phyloP scores from a whole-genome alignment of 2,329 filamentous ascomycete species.

The Helotiales sp. region DNA sequence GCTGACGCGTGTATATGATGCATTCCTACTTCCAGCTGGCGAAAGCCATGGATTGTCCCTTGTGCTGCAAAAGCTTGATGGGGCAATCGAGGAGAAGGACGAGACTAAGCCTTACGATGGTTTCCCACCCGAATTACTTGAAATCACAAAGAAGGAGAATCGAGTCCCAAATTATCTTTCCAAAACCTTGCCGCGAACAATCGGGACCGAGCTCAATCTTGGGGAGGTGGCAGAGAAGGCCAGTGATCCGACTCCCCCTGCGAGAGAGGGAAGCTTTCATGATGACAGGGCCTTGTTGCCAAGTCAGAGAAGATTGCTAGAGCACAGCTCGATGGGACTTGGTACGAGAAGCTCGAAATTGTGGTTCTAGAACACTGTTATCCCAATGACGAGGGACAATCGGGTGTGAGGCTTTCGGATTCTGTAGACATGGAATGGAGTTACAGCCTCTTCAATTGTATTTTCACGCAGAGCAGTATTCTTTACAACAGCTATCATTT shows the following conservation, averaged over 20 bases:
- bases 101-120: constrained; percentile 24
- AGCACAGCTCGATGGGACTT: neutral
- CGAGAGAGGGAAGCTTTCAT: constrained; percentile 32
- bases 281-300: constrained; percentile 39
- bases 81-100: constrained; percentile 3
- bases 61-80: neutral
- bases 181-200: constrained; percentile 31
- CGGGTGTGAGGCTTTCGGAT: neutral
- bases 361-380: constrained; percentile 25
- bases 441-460: neutral
- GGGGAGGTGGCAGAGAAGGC: neutral
- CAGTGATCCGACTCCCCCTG: neutral
- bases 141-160: constrained; percentile 23
- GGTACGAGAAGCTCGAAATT: constrained; percentile 33
- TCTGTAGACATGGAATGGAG: neutral
- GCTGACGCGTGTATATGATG: constrained; percentile 19
- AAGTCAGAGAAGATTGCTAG: constrained; percentile 31
- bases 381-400: no score
- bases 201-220: constrained; percentile 9
- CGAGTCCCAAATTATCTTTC: constrained; percentile 23
- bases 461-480: neutral
- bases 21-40: constrained; percentile 7
- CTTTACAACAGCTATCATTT: neutral
- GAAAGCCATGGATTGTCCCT: neutral
- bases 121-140: constrained; percentile 32